Base-by-base conservation (phyloP, 257 asterid species). In the Linderniella brevidens region DNA sequence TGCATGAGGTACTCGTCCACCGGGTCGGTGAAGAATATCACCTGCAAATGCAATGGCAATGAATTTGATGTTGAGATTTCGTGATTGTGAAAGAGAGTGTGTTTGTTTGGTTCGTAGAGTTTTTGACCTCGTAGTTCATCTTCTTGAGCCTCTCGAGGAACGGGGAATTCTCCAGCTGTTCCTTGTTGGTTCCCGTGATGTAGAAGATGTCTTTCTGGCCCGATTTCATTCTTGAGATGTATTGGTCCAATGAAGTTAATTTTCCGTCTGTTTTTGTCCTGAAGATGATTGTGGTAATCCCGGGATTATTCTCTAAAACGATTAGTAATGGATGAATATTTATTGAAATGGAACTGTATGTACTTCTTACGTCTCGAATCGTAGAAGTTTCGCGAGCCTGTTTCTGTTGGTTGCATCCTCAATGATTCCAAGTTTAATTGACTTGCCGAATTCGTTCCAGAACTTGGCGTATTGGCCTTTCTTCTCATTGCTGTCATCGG, bases 361-460 rank as follows among this genome's bases (percentile, higher is more conserved):
- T 39, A 13, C n/a, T n/a, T n/a, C 43, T 39, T 39, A 39, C 43
- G 43, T 39, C 43, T 39, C 43, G 15, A 39, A 39, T 13, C 43
- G 43, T 11, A 39, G 43, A 9, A 25, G 32, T 25, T 25, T 25
- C 32, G 32, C 32, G 4, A 25, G 32, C 6, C 32, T 25, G 32
- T 25, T 39, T 39, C 43, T 39, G 43, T 39, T 39, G 15, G 43
- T 39, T 39, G 43, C 43, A 39, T 39, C 43, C 15, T 39, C 43
- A 39, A 39, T 39, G 43, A 39, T 39, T 13, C 96, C 96, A 44
- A 86, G 96, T 69, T 86, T 82, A 37, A 86, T 72, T 41, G 96
- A 86, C 75, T 86, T 86, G 56, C 96, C 94, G 74, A 76, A 86
- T 64, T 86, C 94, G 56, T 86, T 86, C 96, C 96, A 86, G 59